These are phyloP conservation scores for Aspergillus coremiiformis DNA, from an alignment of 495 filamentous ascomycete species.

Conservation along the genomic window DNA sequence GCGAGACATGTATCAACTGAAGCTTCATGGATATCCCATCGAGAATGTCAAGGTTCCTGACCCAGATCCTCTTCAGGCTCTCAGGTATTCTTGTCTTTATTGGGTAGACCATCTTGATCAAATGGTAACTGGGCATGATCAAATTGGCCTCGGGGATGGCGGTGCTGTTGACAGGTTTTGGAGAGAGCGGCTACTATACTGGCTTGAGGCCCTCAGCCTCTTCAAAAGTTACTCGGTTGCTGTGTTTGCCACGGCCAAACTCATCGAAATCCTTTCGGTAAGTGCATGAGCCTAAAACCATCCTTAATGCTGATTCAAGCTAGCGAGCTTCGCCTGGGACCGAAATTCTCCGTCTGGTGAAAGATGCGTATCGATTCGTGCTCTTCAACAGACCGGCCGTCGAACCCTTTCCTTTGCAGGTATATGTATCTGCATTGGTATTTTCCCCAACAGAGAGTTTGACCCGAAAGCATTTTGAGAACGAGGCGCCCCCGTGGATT, in stretches of 20 bases:
- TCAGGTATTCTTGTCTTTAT: no score
- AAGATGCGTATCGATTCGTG: slow-evolving; percentile 24
- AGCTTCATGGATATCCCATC: no score
- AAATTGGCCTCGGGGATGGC: no score
- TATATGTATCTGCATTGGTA: slow-evolving; percentile 26
- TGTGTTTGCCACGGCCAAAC: not conserved
- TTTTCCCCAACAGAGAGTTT: slow-evolving; percentile 23
- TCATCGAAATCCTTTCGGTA: not conserved
- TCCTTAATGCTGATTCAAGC: no score
- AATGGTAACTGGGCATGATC: no score
- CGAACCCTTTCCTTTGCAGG: slow-evolving; percentile 25
- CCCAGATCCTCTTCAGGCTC: no score
- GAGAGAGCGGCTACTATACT: not conserved
- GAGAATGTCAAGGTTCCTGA: no score
- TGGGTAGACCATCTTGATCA: no score
- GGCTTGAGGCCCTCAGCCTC: slow-evolving; percentile 2
- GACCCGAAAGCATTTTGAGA: slow-evolving; percentile 10
- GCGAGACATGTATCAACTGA: no score
- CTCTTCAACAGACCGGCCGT: slow-evolving; percentile 19
- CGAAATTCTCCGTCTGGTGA: no score
- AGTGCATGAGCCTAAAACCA: no score
- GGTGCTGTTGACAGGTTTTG: not conserved
- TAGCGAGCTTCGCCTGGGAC: no score
- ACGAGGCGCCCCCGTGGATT: slow-evolving; percentile 14
- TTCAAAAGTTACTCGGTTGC: not conserved